Evolutionary conservation across 1,139 yeast genomes (phyloP), one percentile per base, ranked within the genome.

Genomic region (Sugiyamaella japonica): DNA sequence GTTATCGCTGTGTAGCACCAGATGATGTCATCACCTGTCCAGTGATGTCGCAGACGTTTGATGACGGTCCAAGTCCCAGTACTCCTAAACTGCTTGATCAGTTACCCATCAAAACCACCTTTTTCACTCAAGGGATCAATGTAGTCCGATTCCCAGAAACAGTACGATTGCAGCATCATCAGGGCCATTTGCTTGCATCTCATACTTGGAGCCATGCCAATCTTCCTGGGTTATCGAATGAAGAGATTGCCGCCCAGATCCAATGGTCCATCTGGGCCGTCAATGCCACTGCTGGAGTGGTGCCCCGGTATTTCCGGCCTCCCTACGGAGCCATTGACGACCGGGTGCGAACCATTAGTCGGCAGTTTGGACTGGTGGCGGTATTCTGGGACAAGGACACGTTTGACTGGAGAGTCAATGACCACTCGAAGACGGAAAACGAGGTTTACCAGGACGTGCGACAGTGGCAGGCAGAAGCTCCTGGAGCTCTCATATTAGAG

Each of bases 251-350:
- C 56, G 96, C 97, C 0, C 97, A 91, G 69, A 73, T 91, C 47
- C 85, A 91, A 71, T 91, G 98, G 99, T 86, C 95, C 1, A 83
- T 90, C 38, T 91, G 98, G 98, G 97, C 97, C 5, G 89, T 90
- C 95, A 90, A 93, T 72, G 97, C 97, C 2, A 90, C 98, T 0
- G 87, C 89, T 0, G 77, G 84, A 20, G 93, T 90, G 64, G 69
- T 88, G n/a, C 98, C 98, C 12, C 85, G 86, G 65, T 93, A 93
- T 86, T 91, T 88, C 70, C 78, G 99, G 59, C 99, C 99, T 0
- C 99, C 99, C 0, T 91, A 89, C 69, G 98, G 98, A 0, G 97
- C 96, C 0, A 77, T 88, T 46, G 99, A 91, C 71, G 85, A 89
- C 68, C 75, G 98, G 52, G 86, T 91, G 1, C 74, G 98, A 55